A percentile compares a stretch with the other conserved stretches of the same genome.
Evolutionary conservation across 2,329 filamentous ascomycete species (phyloP).

Genomic region (Curvularia sp.): DNA sequence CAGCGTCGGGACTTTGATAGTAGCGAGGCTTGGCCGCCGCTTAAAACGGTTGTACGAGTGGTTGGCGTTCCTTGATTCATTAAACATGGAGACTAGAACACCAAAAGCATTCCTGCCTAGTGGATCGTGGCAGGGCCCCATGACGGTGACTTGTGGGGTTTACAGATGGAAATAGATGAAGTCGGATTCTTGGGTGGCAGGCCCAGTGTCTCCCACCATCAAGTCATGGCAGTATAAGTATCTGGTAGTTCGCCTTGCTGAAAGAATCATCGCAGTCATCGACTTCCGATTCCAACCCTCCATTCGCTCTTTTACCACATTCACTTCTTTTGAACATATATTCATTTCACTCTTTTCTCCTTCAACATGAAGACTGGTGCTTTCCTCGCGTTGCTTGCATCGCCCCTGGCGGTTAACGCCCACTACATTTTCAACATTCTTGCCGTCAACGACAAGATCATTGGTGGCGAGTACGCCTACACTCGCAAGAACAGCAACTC

Average conservation of each 20-base stretch:
- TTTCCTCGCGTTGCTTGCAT: slow-evolving; percentile 37
- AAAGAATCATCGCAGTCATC: slow-evolving; percentile 12
- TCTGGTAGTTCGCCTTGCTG: not conserved
- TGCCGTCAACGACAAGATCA: slow-evolving; percentile 41
- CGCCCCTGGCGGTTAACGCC: slow-evolving; percentile 35
- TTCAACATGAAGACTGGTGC: slow-evolving; percentile 40
- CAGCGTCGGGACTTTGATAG: slow-evolving; percentile 7
- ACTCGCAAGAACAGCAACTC: slow-evolving; percentile 47
- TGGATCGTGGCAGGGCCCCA: slow-evolving; percentile 2
- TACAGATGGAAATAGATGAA: slow-evolving; percentile 16
- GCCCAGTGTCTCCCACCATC: not conserved
- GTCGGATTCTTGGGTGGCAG: slow-evolving; percentile 5
- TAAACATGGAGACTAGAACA: slow-evolving; percentile 16
- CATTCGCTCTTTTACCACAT: slow-evolving; percentile 17
- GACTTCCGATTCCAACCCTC: slow-evolving; percentile 14
- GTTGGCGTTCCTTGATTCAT: slow-evolving; percentile 20
- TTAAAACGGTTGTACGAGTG: slow-evolving; percentile 16
- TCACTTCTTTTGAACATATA: slow-evolving; percentile 20
- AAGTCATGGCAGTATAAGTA: slow-evolving; percentile 15
- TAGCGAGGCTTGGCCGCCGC: slow-evolving; percentile 14
- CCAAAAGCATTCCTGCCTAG: not conserved
- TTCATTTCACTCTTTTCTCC: slow-evolving; percentile 12
- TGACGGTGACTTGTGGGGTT: slow-evolving; percentile 8
- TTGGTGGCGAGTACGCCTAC: slow-evolving; percentile 46
- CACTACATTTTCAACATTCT: slow-evolving; percentile 50